Evolutionary conservation across 139 green algal genomes (phyloP).

Genomic region (Limnomonas spitsbergensis): DNA sequence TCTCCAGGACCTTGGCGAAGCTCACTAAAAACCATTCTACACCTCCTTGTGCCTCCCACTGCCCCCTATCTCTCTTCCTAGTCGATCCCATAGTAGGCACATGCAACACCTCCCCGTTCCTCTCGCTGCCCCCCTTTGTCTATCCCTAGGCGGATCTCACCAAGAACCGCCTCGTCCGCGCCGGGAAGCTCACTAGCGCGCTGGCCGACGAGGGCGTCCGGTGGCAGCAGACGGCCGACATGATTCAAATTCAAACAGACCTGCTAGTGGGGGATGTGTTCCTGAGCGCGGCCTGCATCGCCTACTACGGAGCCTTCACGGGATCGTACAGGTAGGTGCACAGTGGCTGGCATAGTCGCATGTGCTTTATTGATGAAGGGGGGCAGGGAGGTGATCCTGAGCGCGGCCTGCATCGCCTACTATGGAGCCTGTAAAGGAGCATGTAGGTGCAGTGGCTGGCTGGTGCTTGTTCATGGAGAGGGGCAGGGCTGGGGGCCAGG

Average conservation of each 20-base stretch:
- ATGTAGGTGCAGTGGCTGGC: constrained; percentile 47
- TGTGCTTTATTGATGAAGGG: no score
- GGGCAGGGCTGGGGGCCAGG: constrained; percentile 9
- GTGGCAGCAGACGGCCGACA: constrained; percentile 63
- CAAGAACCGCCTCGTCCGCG: constrained; percentile 61
- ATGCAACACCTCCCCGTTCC: no score
- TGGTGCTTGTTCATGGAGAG: no score
- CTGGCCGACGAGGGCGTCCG: constrained; percentile 76
- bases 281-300: constrained; percentile 60
- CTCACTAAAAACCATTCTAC: no score
- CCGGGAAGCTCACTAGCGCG: constrained; percentile 73
- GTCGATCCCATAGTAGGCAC: no score
- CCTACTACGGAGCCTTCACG: constrained; percentile 84
- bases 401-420: constrained; percentile 74
- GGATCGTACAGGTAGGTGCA: constrained; percentile 61
- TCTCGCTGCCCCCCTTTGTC: no score
- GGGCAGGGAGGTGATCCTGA: constrained; percentile 15
- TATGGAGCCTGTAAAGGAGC: constrained; percentile 77
- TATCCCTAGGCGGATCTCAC: constrained; percentile 66
- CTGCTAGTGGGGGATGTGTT: constrained; percentile 50
- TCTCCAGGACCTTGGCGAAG: no score
- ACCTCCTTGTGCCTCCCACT: no score
- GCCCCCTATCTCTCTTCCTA: no score
- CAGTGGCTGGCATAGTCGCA: not conserved
- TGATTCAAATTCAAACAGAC: constrained; percentile 46